Percentiles rank a stretch among this genome's conserved stretches.
Evolutionary conservation across 805 yeast species (phyloP).

Genomic region (Candida chilensis): DNA sequence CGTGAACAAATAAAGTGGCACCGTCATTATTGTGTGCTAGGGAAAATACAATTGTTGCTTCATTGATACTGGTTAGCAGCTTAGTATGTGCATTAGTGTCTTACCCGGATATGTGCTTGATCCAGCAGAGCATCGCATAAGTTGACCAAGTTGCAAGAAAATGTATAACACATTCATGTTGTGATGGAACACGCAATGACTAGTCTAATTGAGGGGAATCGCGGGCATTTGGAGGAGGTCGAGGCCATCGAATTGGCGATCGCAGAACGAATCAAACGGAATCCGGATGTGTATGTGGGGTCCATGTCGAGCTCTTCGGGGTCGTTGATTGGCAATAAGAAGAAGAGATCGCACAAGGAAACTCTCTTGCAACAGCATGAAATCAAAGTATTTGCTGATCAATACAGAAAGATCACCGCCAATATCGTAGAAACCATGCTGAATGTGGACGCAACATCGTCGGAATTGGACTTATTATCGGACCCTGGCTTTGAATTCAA

Average conservation of each 20-base stretch:
- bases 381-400: slow-evolving; percentile 37
- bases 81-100: too few relatives aligned
- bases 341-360: slow-evolving; percentile 38
- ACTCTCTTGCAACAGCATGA: slow-evolving; percentile 62
- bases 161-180: too few relatives aligned
- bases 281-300: slow-evolving; percentile 42
- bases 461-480: slow-evolving; percentile 5
- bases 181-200: too few relatives aligned
- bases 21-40: too few relatives aligned
- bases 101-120: too few relatives aligned
- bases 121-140: too few relatives aligned
- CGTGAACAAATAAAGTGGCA: slow-evolving; percentile 28
- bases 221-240: slow-evolving; percentile 61
- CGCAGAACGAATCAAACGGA: slow-evolving; percentile 47
- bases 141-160: too few relatives aligned
- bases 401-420: slow-evolving; percentile 21
- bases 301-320: slow-evolving; percentile 5
- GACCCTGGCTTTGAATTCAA: slow-evolving; percentile 8
- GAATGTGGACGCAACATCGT: slow-evolving; percentile 3
- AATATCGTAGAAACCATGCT: slow-evolving; percentile 4
- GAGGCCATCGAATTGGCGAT: slow-evolving; percentile 67
- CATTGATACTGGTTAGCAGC: too few relatives aligned
- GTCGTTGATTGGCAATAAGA: slow-evolving; percentile 7
- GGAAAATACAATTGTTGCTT: too few relatives aligned
- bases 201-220: too few relatives aligned